These are phyloP conservation scores for Exophiala xenobiotica DNA, from an alignment of 2,329 filamentous ascomycete genomes.

Conservation along the genomic window DNA sequence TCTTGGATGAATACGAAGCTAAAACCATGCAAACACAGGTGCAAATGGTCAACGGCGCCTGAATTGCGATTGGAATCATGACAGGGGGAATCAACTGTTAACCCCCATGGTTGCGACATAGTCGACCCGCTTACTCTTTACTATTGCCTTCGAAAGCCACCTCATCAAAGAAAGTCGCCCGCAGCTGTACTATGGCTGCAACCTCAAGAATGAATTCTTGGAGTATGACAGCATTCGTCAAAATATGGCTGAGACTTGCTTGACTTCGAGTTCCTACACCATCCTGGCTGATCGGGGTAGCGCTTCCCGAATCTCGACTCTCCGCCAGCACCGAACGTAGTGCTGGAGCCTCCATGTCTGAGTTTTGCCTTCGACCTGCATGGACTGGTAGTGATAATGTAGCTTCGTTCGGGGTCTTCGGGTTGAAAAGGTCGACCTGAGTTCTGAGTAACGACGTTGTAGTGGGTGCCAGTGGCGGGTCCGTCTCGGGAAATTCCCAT, in stretches of 20 bases:
- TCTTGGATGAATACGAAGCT: conserved; percentile 24
- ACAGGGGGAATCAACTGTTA: too few relatives aligned
- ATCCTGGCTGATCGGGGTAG: conserved; percentile 20
- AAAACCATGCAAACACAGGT: conserved; percentile 2
- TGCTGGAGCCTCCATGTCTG: conserved; percentile 3
- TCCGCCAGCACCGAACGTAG: neutral
- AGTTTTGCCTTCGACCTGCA: conserved; percentile 17
- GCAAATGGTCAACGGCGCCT: conserved; percentile 8
- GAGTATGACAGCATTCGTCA: conserved; percentile 76
- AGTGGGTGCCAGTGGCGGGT: neutral
- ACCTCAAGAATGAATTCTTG: conserved; percentile 79
- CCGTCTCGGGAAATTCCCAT: neutral
- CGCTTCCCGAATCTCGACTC: conserved; percentile 21
- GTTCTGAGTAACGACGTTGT: conserved; percentile 19
- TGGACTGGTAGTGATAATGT: conserved; percentile 19
- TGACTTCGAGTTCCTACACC: conserved; percentile 37
- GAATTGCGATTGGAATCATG: too few relatives aligned
- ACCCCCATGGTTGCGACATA: too few relatives aligned
- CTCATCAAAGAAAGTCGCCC: conserved; percentile 74
- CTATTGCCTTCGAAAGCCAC: conserved; percentile 33
- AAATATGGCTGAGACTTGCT: conserved; percentile 71
- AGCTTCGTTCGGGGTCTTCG: conserved; percentile 17
- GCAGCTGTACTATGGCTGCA: conserved; percentile 70
- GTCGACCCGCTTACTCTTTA: too few relatives aligned
- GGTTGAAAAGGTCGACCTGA: conserved; percentile 14